phyloP scores from a whole-genome alignment of 352 stramenopile species.

The Aphanomyces astaci region DNA sequence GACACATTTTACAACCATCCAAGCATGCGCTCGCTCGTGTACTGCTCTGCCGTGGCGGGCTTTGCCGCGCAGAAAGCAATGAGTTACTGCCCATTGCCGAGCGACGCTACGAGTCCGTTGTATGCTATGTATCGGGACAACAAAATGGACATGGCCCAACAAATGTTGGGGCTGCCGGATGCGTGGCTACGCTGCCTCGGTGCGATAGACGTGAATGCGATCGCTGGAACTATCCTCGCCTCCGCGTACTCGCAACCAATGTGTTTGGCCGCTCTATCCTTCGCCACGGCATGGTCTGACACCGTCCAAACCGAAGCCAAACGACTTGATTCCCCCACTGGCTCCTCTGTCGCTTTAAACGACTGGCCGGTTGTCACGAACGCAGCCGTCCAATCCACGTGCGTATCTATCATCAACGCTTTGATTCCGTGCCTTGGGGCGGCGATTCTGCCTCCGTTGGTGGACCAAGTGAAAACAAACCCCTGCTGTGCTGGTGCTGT shows the following conservation, averaged over 20 bases:
- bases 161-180: not conserved
- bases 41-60: slow-evolving; percentile 35
- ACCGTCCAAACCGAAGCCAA: not conserved
- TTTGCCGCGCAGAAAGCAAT: slow-evolving; percentile 5
- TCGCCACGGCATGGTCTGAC: not conserved
- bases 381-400: not conserved
- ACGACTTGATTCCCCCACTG: no score
- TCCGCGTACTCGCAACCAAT: not conserved
- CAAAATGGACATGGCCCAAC: slow-evolving; percentile 29
- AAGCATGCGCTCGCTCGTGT: slow-evolving; percentile 25
- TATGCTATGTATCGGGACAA: not conserved
- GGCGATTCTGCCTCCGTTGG: not conserved
- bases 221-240: not conserved
- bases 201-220: not conserved
- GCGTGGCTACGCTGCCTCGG: not conserved
- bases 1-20: no score
- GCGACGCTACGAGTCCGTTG: not conserved
- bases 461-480: not conserved
- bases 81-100: not conserved
- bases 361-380: not conserved
- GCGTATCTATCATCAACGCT: not conserved
- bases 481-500: slow-evolving; percentile 39
- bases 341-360: not conserved
- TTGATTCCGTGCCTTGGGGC: not conserved
- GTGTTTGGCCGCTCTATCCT: not conserved